A percentile compares a stretch with the other conserved stretches of the same genome.
Evolutionary conservation across 768 basidiomycete genomes (phyloP).

Genomic region (Boletus pseudopeckii): DNA sequence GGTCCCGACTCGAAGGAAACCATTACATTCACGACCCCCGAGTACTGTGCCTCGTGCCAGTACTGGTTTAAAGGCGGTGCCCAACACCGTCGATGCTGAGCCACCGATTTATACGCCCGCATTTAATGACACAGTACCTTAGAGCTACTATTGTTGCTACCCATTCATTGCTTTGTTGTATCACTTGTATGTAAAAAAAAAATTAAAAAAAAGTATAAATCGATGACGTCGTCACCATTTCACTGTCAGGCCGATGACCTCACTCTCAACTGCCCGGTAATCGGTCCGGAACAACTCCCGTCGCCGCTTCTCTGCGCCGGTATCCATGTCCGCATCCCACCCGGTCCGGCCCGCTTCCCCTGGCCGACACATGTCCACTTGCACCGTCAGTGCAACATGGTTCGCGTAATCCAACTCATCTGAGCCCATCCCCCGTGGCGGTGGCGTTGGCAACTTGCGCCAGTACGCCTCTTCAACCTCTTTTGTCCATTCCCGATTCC

Average conservation of each 20-base stretch:
- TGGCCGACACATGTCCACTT: conserved; percentile 40
- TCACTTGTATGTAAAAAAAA: conserved; percentile 13
- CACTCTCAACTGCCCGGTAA: conserved; percentile 84
- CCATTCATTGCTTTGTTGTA: conserved; percentile 22
- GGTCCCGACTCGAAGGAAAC: conserved; percentile 69
- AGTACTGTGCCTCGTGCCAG: conserved; percentile 56
- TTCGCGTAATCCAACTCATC: conserved; percentile 30
- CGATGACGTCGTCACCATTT: conserved; percentile 52
- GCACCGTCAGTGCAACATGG: conserved; percentile 36
- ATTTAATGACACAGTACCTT: conserved; percentile 28
- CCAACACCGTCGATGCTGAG: conserved; percentile 33
- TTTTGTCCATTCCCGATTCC: conserved; percentile 77
- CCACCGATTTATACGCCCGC: conserved; percentile 3
- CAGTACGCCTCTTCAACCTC: conserved; percentile 84
- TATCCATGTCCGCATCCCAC: conserved; percentile 42
- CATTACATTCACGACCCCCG: conserved; percentile 46
- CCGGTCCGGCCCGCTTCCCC: conserved; percentile 26
- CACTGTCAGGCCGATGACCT: conserved; percentile 72
- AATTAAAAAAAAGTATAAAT: neutral
- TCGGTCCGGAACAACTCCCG: conserved; percentile 64
- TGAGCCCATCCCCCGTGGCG: conserved; percentile 30
- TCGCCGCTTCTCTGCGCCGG: conserved; percentile 41
- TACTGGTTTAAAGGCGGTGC: conserved; percentile 55
- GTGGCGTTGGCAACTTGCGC: conserved; percentile 48
- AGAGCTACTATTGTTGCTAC: conserved; percentile 27